These are phyloP conservation scores for Dictyostelium capitatum DNA, from an alignment of 78 protist species.

Conservation along the genomic window DNA sequence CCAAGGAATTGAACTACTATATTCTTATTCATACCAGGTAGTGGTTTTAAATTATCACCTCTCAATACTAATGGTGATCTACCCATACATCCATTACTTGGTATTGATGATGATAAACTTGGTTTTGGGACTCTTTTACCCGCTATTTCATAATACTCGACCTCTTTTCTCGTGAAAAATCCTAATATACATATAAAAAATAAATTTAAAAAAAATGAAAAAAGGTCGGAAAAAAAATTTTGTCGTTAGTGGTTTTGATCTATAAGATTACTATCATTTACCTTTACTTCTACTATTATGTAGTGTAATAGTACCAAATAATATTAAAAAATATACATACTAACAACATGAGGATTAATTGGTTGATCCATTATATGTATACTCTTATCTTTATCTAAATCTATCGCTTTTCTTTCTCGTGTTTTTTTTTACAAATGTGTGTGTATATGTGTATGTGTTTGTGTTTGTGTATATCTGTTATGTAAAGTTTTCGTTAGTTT, in stretches of 20 bases:
- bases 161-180: constrained; percentile 35
- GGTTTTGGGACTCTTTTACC: constrained; percentile 71
- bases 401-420: too few species aligned
- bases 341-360: constrained; percentile 27
- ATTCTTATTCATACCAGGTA: constrained; percentile 54
- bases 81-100: constrained; percentile 1
- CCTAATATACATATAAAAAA: not conserved
- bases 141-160: constrained; percentile 39
- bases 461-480: too few species aligned
- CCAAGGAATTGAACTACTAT: constrained; percentile 34
- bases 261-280: not conserved
- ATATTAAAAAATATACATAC: not conserved
- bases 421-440: too few species aligned
- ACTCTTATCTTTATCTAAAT: too few species aligned
- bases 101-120: constrained; percentile 25
- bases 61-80: constrained; percentile 47
- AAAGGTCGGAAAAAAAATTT: not conserved
- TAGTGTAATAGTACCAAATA: too few species aligned
- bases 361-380: too few species aligned
- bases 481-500: too few species aligned
- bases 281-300: too few species aligned
- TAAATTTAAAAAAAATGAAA: not conserved
- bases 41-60: constrained; percentile 60
- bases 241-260: not conserved
- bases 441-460: too few species aligned